Evolutionary conservation across 2,329 filamentous ascomycete species (phyloP).

Genomic region (Colletotrichum chlorophyti): DNA sequence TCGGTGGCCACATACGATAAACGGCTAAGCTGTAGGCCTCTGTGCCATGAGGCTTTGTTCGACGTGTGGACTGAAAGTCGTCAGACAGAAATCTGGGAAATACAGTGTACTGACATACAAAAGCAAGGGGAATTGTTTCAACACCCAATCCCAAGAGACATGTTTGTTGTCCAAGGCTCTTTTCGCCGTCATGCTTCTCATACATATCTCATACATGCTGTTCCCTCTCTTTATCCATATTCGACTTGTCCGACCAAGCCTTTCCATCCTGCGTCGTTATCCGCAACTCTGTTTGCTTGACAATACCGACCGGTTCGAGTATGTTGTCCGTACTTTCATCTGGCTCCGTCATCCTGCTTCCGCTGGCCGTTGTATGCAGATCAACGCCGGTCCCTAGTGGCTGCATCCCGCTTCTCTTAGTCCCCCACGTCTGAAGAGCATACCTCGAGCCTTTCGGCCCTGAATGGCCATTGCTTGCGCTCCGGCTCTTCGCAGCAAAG

Average conservation of each 20-base stretch:
- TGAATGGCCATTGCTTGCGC: constrained; percentile 7
- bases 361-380: background rate
- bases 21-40: too few relatives aligned
- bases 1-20: too few relatives aligned
- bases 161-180: too few relatives aligned
- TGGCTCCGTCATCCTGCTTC: background rate
- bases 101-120: too few relatives aligned
- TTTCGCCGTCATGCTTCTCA: too few relatives aligned
- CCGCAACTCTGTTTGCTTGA: background rate
- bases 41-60: too few relatives aligned
- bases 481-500: constrained; percentile 38
- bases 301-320: background rate
- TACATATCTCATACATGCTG: background rate
- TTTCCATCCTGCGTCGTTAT: background rate
- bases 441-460: constrained; percentile 29
- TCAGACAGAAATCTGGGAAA: too few relatives aligned
- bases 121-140: too few relatives aligned
- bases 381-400: constrained; percentile 22
- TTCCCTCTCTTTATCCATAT: background rate
- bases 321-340: constrained; percentile 24
- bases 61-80: too few relatives aligned
- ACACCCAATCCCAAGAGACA: too few relatives aligned
- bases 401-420: constrained; percentile 29
- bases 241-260: background rate
- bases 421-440: constrained; percentile 35